These are phyloP conservation scores for Mycena chlorophos DNA, from an alignment of 768 basidiomycete species.

Conservation along the genomic window DNA sequence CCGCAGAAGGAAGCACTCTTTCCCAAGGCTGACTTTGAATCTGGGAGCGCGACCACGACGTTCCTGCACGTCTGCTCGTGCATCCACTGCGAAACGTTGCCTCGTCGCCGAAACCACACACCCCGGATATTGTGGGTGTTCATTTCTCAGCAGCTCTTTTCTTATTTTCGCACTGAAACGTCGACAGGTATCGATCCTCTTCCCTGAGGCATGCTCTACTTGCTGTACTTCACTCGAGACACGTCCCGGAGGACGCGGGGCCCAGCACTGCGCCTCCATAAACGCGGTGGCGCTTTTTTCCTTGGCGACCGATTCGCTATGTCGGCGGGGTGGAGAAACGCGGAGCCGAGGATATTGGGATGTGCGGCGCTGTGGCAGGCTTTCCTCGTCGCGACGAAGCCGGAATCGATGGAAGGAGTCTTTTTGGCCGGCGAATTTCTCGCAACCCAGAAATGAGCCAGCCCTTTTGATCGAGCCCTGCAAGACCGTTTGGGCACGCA, in stretches of 20 bases:
- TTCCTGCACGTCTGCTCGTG: slow-evolving; percentile 4
- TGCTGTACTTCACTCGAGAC: no score
- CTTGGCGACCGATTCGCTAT: no score
- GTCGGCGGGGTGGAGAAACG: no score
- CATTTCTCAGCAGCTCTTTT: neutral
- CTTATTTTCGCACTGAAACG: no score
- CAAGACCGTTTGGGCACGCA: neutral
- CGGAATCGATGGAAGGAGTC: neutral
- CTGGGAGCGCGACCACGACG: slow-evolving; percentile 6
- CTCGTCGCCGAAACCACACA: neutral
- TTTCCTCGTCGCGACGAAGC: neutral
- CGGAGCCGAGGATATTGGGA: no score
- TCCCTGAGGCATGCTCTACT: no score
- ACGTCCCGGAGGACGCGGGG: no score
- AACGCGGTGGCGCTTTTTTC: no score
- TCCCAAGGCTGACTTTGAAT: neutral
- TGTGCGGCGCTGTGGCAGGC: no score
- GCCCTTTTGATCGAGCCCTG: neutral
- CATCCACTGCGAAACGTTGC: slow-evolving; percentile 4
- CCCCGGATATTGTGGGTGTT: neutral
- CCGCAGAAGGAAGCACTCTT: neutral
- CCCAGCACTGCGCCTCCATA: no score
- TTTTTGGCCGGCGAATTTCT: neutral
- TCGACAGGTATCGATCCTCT: no score
- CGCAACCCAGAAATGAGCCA: neutral